Evolutionary conservation across 192 early-diverging fungal genomes (phyloP).

Genomic region (Coemansia furcata): DNA sequence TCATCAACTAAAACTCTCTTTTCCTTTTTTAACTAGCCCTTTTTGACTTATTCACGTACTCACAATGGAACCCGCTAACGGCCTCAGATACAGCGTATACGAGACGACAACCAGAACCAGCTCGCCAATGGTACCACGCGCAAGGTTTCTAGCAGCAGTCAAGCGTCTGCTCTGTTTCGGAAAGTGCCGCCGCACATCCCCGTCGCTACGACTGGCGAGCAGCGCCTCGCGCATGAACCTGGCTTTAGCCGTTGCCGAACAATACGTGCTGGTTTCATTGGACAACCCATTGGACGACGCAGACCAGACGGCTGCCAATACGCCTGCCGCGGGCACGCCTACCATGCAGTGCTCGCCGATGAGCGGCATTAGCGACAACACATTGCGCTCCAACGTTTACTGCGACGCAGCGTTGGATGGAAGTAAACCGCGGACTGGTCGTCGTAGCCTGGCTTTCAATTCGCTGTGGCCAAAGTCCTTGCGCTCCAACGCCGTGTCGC

Average conservation of each 20-base stretch:
- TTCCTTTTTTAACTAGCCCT: neutral
- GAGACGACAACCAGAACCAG: neutral
- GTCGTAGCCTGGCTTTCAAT: neutral
- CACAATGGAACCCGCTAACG: neutral
- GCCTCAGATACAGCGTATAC: constrained; percentile 4
- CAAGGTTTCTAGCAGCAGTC: neutral
- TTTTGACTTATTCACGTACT: neutral
- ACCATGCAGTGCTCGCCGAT: constrained; percentile 1
- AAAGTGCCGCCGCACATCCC: neutral
- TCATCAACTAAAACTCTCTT: neutral
- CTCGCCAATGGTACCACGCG: neutral
- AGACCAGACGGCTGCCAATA: neutral
- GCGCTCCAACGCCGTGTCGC: neutral
- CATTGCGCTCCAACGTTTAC: neutral
- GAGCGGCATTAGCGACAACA: neutral
- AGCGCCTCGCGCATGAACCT: constrained; percentile 23
- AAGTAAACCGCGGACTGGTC: neutral
- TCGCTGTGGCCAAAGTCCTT: neutral
- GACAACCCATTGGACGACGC: constrained; percentile 5
- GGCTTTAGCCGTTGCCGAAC: constrained; percentile 38
- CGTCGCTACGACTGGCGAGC: constrained; percentile 1
- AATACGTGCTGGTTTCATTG: constrained; percentile 34
- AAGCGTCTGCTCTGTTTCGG: constrained; percentile 12
- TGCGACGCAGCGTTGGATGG: neutral
- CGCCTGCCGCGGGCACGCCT: neutral